Conservation (phyloP, 2,329 filamentous ascomycete species). For the Trichophaea hybrida region DNA sequence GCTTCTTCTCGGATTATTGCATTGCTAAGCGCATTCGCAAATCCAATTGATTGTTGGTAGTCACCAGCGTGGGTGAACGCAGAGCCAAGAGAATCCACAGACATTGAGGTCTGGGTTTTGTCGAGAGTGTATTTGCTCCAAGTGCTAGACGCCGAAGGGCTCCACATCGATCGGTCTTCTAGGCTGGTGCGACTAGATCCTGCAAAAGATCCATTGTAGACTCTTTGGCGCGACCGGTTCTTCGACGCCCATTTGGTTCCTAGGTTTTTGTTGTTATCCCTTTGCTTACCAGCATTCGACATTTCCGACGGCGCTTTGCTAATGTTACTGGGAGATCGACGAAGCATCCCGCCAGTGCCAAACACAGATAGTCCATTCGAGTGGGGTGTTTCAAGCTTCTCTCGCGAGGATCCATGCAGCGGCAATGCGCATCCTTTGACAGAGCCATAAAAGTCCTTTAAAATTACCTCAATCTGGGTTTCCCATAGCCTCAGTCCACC, state of each 20-base stretch:
- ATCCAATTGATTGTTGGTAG: constrained; percentile 92
- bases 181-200: constrained; percentile 88
- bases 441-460: constrained; percentile 82
- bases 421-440: constrained; percentile 80
- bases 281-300: constrained; percentile 17
- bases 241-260: constrained; percentile 67
- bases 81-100: constrained; percentile 77
- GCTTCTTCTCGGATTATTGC: constrained; percentile 84
- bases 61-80: constrained; percentile 54
- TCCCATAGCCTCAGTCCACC: constrained; percentile 73
- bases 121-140: constrained; percentile 92
- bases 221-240: constrained; percentile 62
- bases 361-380: constrained; percentile 57
- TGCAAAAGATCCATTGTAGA: constrained; percentile 64
- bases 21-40: constrained; percentile 89
- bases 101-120: constrained; percentile 79
- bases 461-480: constrained; percentile 69
- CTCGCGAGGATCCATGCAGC: constrained; percentile 52
- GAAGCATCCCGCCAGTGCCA: constrained; percentile 45
- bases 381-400: constrained; percentile 29
- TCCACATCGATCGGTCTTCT: constrained; percentile 75
- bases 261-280: constrained; percentile 29
- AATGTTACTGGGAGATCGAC: constrained; percentile 75
- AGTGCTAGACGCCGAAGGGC: constrained; percentile 75
- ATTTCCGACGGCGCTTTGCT: constrained; percentile 81